Evolutionary conservation across 768 basidiomycete genomes (phyloP), one percentile per base, ranked within the genome.

Genomic region (Russula earlei): DNA sequence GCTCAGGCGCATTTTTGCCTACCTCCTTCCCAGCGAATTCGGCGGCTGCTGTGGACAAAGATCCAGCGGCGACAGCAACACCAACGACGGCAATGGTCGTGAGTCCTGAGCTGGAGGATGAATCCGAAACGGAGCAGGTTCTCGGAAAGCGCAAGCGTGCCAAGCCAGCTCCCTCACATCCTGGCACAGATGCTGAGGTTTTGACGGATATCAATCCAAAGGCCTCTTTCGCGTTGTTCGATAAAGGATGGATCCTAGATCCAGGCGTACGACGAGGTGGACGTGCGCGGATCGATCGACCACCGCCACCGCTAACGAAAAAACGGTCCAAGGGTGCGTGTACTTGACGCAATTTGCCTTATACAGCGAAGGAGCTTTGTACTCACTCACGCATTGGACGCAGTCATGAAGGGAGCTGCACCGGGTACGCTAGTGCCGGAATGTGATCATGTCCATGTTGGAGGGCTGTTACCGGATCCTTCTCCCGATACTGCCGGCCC

Each of bases 191-290:
- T 2, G 78, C 84, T 4, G 75, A 78, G 24, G 71, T 87, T 52
- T 83, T 90, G 3, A 77, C 82, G n/a, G 74, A 82, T 40, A 81
- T 94, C 31, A 86, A 85, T 65, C 76, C 78, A 41, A 77, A 80
- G 52, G 78, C 78, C 41, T 84, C 84, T 19, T 96, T 95, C 74
- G 79, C 74, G 65, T 69, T 84, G 70, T 95, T 95, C 70, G 85
- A 96, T 56, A 74, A 75, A 22, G 92, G 92, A 0, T 94, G 91
- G 91, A 89, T 95, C 8, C 70, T 94, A 14, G 87, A 90, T 22
- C 74, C 81, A 2, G 87, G 85, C 33, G 78, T 82, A 49, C 78
- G 81, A 61, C 77, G 91, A 31, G 78, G 82, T 29, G 81, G 82
- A 20, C 72, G 86, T 14, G 67, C 69, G 20, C 65, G 73, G 14